Evolutionary conservation across 2,329 filamentous ascomycete genomes (phyloP).

Genomic region (Aspergillus quadrilineatus): DNA sequence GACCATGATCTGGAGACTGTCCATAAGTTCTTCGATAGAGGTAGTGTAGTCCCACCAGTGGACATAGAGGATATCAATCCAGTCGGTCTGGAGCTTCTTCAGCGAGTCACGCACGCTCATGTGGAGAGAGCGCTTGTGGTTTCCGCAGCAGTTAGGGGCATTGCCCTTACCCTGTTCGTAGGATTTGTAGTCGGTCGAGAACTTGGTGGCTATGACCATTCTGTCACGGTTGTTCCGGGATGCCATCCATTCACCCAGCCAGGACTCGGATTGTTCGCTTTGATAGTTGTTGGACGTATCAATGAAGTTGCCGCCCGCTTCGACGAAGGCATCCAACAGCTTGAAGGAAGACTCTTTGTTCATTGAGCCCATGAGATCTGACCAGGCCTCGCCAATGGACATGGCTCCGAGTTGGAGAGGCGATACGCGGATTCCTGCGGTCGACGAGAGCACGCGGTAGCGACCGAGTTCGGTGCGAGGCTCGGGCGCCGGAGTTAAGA

Average conservation of each 20-base stretch:
- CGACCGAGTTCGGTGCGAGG: slow-evolving; percentile 62
- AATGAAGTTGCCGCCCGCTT: slow-evolving; percentile 70
- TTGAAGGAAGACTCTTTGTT: slow-evolving; percentile 61
- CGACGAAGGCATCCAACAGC: slow-evolving; percentile 66
- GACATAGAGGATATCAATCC: slow-evolving; percentile 55
- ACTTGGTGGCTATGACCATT: slow-evolving; percentile 62
- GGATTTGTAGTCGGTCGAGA: slow-evolving; percentile 56
- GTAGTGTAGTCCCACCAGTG: slow-evolving; percentile 54
- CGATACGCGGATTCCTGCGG: slow-evolving; percentile 65
- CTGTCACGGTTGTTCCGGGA: slow-evolving; percentile 55
- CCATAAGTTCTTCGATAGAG: slow-evolving; percentile 40
- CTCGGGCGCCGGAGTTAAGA: slow-evolving; percentile 22
- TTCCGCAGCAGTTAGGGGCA: slow-evolving; percentile 37
- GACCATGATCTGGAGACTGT: slow-evolving; percentile 40
- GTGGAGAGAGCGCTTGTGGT: slow-evolving; percentile 44
- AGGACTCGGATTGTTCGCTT: slow-evolving; percentile 60
- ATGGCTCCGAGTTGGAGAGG: slow-evolving; percentile 52
- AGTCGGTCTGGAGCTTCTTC: slow-evolving; percentile 53
- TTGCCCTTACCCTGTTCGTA: slow-evolving; percentile 39
- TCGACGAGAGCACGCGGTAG: slow-evolving; percentile 66
- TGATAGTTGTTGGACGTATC: slow-evolving; percentile 72
- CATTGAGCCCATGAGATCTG: slow-evolving; percentile 62
- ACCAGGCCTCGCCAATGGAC: slow-evolving; percentile 43
- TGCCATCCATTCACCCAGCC: slow-evolving; percentile 71
- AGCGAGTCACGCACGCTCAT: slow-evolving; percentile 47